A percentile compares a stretch with the other conserved stretches of the same genome.
Evolutionary conservation across 345 rosid species (phyloP).

Genomic region (Dovyalis caffra): DNA sequence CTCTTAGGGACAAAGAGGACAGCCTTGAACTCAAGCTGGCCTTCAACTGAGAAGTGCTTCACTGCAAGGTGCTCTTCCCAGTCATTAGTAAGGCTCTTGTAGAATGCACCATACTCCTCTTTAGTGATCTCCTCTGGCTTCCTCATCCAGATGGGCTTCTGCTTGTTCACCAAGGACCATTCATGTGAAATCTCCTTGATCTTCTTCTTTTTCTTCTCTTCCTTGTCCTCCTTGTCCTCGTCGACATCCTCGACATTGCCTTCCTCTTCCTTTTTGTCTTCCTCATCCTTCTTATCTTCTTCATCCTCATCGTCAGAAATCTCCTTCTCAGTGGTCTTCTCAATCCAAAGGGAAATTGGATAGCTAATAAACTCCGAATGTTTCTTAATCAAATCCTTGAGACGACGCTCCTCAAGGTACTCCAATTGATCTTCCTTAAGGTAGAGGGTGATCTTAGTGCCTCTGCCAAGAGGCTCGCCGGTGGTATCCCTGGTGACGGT

Average conservation of each 20-base stretch:
- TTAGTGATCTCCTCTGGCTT: conserved; percentile 29
- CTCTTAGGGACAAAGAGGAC: conserved; percentile 26
- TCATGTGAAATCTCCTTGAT: conserved; percentile 26
- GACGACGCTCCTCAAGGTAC: conserved; percentile 12
- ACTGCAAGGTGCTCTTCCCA: conserved; percentile 30
- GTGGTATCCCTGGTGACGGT: conserved; percentile 4
- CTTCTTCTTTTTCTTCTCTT: conserved; percentile 27
- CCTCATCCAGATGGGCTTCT: conserved; percentile 29
- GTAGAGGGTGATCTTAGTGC: background rate
- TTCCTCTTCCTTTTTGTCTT: conserved; percentile 27
- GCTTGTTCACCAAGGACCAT: conserved; percentile 25
- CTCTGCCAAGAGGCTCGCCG: background rate
- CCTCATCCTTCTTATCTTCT: conserved; percentile 28
- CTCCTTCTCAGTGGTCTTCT: conserved; percentile 28
- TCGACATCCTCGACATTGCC: conserved; percentile 33
- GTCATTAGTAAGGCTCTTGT: conserved; percentile 26
- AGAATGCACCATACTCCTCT: conserved; percentile 24
- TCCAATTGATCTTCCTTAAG: conserved; percentile 11
- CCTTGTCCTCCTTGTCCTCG: conserved; percentile 29
- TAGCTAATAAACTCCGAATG: conserved; percentile 28
- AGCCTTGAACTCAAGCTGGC: conserved; percentile 30
- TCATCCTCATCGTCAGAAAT: conserved; percentile 31
- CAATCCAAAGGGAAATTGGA: conserved; percentile 24
- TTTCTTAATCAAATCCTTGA: conserved; percentile 23
- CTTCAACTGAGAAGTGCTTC: conserved; percentile 30